Evolutionary conservation across 2,329 filamentous ascomycete species (phyloP), one percentile per base, ranked within the genome.

Genomic region (Onygenales sp.): DNA sequence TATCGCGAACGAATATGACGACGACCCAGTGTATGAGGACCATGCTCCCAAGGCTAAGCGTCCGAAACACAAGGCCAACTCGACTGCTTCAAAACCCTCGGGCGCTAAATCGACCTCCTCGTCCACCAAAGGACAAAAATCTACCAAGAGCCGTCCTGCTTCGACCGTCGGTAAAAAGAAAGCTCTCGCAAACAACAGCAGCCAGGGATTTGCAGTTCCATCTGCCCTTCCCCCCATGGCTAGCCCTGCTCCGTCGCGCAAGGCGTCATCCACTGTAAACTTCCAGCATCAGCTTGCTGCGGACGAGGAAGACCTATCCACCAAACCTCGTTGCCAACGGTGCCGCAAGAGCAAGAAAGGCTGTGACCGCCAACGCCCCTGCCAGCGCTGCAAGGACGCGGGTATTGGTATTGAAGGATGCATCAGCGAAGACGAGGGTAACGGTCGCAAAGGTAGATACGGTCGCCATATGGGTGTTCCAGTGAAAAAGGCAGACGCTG

Each of bases 261-360:
- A 58, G 84, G 61, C 65, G 8, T 69, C 70, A 2, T 65, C 63
- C 8, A 75, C 77, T 9, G 69, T 84, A 64, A 83, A 80, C 64
- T 82, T 83, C 65, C 80, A 83, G 62, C 75, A 81, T 58, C 79
- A 79, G 57, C 72, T 82, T 42, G 80, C 77, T 47, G 76, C 77
- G 34, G 88, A 90, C 60, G 88, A 95, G 59, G 91, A 96, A 59
- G 91, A 96, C 54, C 75, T 97, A 17, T 96, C 92, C 0, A 91
- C 87, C 60, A 96, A 97, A 74, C 93, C 93, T 53, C 90, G 93
- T 58, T 98, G 93, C 77, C 93, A 98, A 70, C 87, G 93, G 54
- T 98, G 93, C 78, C 87, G 93, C 64, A 98, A 98, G 82, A 97
- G 92, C 75, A 98, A 98, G 79, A 98, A 98, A 74, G 93, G 93